Percentiles rank a stretch among this genome's conserved stretches.
Evolutionary conservation across 306 rosid genomes (phyloP).

Genomic region (Ormosia semicastrata): DNA sequence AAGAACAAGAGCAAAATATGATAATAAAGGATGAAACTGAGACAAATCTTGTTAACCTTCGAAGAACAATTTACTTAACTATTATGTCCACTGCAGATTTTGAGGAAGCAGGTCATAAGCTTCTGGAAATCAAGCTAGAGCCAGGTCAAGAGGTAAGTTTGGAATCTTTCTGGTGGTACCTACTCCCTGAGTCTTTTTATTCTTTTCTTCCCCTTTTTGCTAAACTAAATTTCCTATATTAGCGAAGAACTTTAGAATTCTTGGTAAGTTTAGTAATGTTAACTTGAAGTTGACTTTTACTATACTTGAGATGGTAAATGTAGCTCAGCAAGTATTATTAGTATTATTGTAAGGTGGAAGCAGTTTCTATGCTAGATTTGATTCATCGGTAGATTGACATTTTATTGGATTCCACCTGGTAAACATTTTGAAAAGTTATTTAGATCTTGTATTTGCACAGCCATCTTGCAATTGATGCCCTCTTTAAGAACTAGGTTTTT

Average conservation of each 20-base stretch:
- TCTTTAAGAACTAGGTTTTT: neutral
- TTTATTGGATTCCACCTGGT: neutral
- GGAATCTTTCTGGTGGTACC: neutral
- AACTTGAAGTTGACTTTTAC: neutral
- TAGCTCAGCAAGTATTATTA: neutral
- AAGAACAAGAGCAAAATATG: constrained; percentile 59
- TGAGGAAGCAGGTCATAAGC: constrained; percentile 81
- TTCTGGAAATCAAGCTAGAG: constrained; percentile 70
- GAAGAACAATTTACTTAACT: constrained; percentile 68
- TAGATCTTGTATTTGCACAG: neutral
- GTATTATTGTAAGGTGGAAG: neutral
- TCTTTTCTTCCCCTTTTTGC: neutral
- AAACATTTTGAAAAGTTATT: neutral
- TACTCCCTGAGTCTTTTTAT: neutral
- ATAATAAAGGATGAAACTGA: constrained; percentile 63
- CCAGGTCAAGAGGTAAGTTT: constrained; percentile 72
- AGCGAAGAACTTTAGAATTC: neutral
- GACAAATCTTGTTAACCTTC: constrained; percentile 66
- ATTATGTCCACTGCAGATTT: constrained; percentile 79
- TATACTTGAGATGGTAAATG: neutral
- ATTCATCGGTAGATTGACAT: neutral
- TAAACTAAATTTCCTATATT: neutral
- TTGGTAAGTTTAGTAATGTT: neutral
- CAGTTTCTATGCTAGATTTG: neutral
- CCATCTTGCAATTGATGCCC: neutral